These are phyloP conservation scores for Salix caprea DNA, from an alignment of 345 rosid species.

Conservation along the genomic window DNA sequence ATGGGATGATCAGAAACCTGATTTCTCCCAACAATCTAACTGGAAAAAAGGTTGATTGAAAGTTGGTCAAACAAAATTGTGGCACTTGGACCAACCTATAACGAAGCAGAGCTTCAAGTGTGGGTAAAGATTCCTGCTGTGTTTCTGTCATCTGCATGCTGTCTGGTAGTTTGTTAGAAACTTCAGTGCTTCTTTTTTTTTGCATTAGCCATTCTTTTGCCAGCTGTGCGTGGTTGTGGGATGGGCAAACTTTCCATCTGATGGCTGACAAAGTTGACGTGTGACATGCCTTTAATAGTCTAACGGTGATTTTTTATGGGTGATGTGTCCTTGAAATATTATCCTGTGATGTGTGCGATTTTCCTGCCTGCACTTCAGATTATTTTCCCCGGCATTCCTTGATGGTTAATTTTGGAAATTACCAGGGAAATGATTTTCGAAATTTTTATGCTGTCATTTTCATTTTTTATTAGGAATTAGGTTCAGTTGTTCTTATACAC, in stretches of 20 bases:
- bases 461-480: conserved; percentile 19
- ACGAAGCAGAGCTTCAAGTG: not conserved
- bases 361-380: conserved; percentile 2
- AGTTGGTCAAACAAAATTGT: not conserved
- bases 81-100: not conserved
- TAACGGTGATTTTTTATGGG: not conserved
- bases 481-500: conserved; percentile 47
- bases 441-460: conserved; percentile 3
- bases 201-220: not conserved
- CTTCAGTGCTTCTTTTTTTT: not conserved
- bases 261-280: no score
- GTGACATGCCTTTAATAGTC: not conserved
- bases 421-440: conserved; percentile 4
- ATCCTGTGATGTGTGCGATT: not conserved
- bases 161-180: not conserved
- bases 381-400: not conserved
- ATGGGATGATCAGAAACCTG: not conserved
- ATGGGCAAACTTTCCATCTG: not conserved
- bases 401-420: not conserved
- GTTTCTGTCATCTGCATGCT: not conserved
- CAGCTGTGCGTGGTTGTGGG: not conserved
- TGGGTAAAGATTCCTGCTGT: not conserved
- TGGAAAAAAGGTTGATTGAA: not conserved
- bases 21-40: not conserved
- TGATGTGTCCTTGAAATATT: not conserved